A percentile compares a stretch with the other conserved stretches of the same genome.
Conservation (phyloP, 345 rosid species). For the Schrenkiella parvula region DNA sequence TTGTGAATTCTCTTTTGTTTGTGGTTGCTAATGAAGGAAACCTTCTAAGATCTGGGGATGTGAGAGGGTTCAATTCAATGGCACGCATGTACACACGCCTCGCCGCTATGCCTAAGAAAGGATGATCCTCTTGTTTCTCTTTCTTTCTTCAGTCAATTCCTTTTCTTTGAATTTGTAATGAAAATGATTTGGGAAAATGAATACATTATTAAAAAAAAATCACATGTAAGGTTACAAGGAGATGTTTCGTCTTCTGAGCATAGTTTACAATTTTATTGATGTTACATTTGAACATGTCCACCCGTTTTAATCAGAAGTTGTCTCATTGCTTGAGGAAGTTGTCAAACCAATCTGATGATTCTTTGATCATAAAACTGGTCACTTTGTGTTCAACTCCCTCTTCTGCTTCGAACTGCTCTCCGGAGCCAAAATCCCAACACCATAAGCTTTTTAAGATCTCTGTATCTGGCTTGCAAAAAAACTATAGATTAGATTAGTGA, state of each 20-base stretch:
- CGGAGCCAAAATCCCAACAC: neutral
- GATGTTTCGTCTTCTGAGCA: neutral
- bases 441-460: neutral
- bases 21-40: constrained; percentile 48
- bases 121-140: constrained; percentile 37
- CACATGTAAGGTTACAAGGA: constrained; percentile 11
- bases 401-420: constrained; percentile 54
- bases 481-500: neutral
- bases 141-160: neutral
- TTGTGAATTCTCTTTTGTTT: neutral
- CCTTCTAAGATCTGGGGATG: constrained; percentile 86
- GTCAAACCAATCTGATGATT: constrained; percentile 79
- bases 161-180: neutral
- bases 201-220: neutral
- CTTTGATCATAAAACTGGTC: constrained; percentile 69
- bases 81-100: constrained; percentile 77
- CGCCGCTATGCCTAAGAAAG: constrained; percentile 88
- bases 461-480: neutral
- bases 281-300: neutral
- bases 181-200: constrained; percentile 3
- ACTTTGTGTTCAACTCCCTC: constrained; percentile 65
- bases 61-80: constrained; percentile 94
- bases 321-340: constrained; percentile 40
- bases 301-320: neutral
- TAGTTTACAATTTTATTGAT: neutral